These are phyloP conservation scores for Beauveria pseudobassiana DNA, from an alignment of 2,329 filamentous ascomycete genomes.

Conservation along the genomic window DNA sequence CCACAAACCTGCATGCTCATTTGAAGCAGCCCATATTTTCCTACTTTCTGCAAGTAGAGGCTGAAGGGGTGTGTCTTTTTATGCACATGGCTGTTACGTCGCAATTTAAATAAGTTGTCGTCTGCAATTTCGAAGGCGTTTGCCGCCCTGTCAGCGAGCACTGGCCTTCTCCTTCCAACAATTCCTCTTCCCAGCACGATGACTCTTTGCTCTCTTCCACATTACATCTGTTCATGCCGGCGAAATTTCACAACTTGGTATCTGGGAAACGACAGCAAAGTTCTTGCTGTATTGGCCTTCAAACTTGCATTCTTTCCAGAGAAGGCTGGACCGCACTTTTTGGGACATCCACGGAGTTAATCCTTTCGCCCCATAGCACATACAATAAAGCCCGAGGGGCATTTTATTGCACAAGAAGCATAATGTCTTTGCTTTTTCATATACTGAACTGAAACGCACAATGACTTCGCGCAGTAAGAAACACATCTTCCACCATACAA, in stretches of 20 bases:
- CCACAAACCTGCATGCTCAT: neutral
- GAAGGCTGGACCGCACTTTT: neutral
- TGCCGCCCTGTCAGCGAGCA: neutral
- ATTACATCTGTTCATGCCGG: neutral
- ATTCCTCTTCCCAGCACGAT: too few species aligned
- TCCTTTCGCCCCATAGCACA: neutral
- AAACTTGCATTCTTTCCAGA: neutral
- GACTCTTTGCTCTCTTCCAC: neutral
- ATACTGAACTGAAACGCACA: neutral
- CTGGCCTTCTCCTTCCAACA: neutral
- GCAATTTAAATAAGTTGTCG: constrained; percentile 1
- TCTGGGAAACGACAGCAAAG: neutral
- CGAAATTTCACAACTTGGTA: too few species aligned
- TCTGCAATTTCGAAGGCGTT: neutral
- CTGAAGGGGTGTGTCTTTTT: neutral
- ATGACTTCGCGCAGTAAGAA: neutral
- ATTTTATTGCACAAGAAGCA: neutral
- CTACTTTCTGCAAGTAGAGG: neutral
- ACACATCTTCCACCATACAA: neutral
- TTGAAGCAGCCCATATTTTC: neutral
- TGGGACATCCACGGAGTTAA: neutral
- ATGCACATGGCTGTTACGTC: neutral
- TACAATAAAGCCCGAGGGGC: neutral
- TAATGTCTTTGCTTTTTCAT: neutral
- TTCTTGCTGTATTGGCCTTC: neutral